Evolutionary conservation across 371 early-diverging fungal genomes (phyloP), one percentile per base, ranked within the genome.

Genomic region (Mucor sp.): DNA sequence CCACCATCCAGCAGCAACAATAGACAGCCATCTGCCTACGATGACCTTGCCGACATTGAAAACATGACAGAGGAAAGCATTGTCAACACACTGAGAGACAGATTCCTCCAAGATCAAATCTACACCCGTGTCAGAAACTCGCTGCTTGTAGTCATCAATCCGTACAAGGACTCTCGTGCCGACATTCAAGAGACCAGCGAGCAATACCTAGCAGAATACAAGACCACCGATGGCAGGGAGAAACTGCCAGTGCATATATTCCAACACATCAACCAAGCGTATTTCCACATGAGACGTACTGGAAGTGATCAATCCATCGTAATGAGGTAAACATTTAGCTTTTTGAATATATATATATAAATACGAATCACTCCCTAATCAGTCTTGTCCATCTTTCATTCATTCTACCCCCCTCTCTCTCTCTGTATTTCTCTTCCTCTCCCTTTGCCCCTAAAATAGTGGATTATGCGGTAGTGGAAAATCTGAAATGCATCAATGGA

Each of bases 391-490:
- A n/a, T n/a, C n/a, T n/a, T n/a, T n/a, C n/a, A n/a, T n/a, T n/a
- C n/a, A n/a, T n/a, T n/a, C n/a, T n/a, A n/a, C n/a, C n/a, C n/a
- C n/a, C n/a, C n/a, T n/a, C n/a, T n/a, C n/a, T n/a, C n/a, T n/a
- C n/a, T n/a, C n/a, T n/a, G n/a, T n/a, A n/a, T n/a, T n/a, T n/a
- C n/a, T n/a, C n/a, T n/a, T n/a, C n/a, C 50, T 19, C 50, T 12
- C 25, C 12, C 4, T 56, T 61, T 33, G 12, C 27, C 64, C 23
- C 12, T 21, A n/a, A 19, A 30, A 67, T 82, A 93, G 93, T 70
- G 96, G 96, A 27, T 90, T 93, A 67, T 83, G 90, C 35, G 95
- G 92, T 55, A 87, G 92, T 47, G 96, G 96, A 60, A 96, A 95
- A 78, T 87, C 93, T 6, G 92, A 93, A 73, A 83, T 86, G 57